Evolutionary conservation across 495 filamentous ascomycete genomes (phyloP), one percentile per base, ranked within the genome.

Genomic region (Penicillium turbatum): DNA sequence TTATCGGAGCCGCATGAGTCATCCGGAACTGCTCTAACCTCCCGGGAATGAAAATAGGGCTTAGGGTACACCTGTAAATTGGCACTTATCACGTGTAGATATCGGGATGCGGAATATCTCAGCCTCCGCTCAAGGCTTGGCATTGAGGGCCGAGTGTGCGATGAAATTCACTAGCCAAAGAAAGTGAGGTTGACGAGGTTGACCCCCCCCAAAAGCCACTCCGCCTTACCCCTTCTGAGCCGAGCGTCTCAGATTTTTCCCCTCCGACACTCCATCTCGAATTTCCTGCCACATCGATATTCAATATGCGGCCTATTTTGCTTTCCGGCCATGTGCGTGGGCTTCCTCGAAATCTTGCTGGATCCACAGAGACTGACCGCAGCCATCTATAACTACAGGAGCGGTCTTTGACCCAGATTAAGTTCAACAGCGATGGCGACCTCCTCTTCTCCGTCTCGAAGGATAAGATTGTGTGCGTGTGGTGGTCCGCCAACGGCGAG

Each of bases 331-430:
- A 99, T 83, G 87, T 87, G 76, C 61, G 80, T 74, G 55, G 35
- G 24, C 44, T 47, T 41, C 37, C 57, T 57, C 43, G 38, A 49
- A 50, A 54, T 40, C 42, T 57, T 32, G 19, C 31, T 44, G 55
- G 60, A 56, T 64, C 56, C 45, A 51, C 48, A 42, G 57, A 58
- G 48, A 56, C 62, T 59, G 54, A 68, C 66, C 56, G 60, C 52
- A 54, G 42, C 39, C 24, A 49, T 39, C 47, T 49, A 49, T 56
- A 45, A 51, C 30, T 61, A 45, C 60, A 86, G 82, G 95, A 97
- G 81, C 90, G 93, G 76, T 92, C 93, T 73, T 81, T 99, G 70
- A 97, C 91, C 66, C 93, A 99, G 72, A 95, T 98, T 73, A 96
- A 91, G 72, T 96, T 90, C 80, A 95, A 92, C 77, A 82, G 82